Conservation (phyloP, 1,139 yeast species). For the Lodderomyces margitis region DNA sequence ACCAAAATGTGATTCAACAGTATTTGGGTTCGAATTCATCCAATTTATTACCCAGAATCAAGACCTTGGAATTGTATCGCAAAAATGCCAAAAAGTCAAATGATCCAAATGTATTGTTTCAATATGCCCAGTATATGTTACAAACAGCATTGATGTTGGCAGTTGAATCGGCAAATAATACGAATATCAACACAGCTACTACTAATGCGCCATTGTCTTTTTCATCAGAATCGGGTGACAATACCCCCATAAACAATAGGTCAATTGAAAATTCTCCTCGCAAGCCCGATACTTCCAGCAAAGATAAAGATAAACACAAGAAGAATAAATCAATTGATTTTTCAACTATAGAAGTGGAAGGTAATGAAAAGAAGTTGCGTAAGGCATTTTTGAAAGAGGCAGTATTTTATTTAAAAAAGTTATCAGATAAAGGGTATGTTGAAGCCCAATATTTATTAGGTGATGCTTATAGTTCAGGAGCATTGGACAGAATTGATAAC, state of each 20-base stretch:
- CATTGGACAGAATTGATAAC: constrained; percentile 78
- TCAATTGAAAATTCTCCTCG: constrained; percentile 29
- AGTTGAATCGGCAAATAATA: constrained; percentile 14
- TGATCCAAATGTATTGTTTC: constrained; percentile 83
- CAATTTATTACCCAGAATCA: constrained; percentile 70
- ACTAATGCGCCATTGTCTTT: constrained; percentile 12
- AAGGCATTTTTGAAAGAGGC: constrained; percentile 74
- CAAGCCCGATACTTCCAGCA: constrained; percentile 17
- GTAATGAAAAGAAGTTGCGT: constrained; percentile 35
- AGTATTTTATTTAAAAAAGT: constrained; percentile 60
- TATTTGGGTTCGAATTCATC: constrained; percentile 52
- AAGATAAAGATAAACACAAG: constrained; percentile 15
- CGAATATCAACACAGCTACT: constrained; percentile 2
- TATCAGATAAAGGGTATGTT: constrained; percentile 77
- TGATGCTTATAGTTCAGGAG: constrained; percentile 85
- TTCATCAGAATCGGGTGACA: constrained; percentile 14
- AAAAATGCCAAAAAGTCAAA: constrained; percentile 81
- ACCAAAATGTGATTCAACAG: constrained; percentile 44
- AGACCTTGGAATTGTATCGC: constrained; percentile 84
- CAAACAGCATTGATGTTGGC: constrained; percentile 75
- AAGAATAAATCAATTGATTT: constrained; percentile 25
- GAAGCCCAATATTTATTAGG: constrained; percentile 91
- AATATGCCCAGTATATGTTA: constrained; percentile 87
- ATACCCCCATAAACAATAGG: constrained; percentile 14
- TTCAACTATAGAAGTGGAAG: constrained; percentile 18